Evolutionary conservation across 2,329 filamentous ascomycete species (phyloP).

Genomic region (Scedosporium aurantiacum): DNA sequence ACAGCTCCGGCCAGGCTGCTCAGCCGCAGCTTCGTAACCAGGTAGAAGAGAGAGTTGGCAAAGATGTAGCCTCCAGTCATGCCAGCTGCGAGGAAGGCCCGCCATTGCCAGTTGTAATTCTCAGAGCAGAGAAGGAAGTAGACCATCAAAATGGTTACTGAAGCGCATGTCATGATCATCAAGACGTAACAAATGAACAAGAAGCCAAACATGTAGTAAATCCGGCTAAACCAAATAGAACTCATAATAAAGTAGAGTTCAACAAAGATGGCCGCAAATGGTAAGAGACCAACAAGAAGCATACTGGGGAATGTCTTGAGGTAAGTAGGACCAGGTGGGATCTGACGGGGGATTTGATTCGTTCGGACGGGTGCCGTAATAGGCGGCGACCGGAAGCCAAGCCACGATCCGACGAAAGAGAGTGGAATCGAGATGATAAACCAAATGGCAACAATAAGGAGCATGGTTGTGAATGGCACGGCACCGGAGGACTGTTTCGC

Average conservation of each 20-base stretch:
- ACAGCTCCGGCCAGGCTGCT: slow-evolving; percentile 77
- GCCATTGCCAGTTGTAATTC: slow-evolving; percentile 99
- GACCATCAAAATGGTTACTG: slow-evolving; percentile 85
- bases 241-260: slow-evolving; percentile 99
- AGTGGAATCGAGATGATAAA: slow-evolving; percentile 92
- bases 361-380: slow-evolving; percentile 78
- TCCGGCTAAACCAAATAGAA: slow-evolving; percentile 95
- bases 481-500: slow-evolving; percentile 84
- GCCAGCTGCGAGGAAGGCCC: slow-evolving; percentile 82
- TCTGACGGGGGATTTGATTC: slow-evolving; percentile 96
- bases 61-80: slow-evolving; percentile 90
- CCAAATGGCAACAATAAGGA: slow-evolving; percentile 88
- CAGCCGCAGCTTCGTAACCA: slow-evolving; percentile 77
- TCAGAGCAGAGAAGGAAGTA: slow-evolving; percentile 95
- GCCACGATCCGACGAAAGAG: slow-evolving; percentile 81
- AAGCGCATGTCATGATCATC: slow-evolving; percentile 91
- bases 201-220: slow-evolving; percentile 99
- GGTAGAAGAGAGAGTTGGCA: slow-evolving; percentile 80
- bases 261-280: slow-evolving; percentile 94
- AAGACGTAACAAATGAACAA: slow-evolving; percentile 94
- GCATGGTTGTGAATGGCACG: slow-evolving; percentile 93
- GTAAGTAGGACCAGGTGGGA: slow-evolving; percentile 74
- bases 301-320: slow-evolving; percentile 81
- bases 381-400: slow-evolving; percentile 68
- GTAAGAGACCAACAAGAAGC: slow-evolving; percentile 81